A percentile compares a stretch with the other conserved stretches of the same genome.
These are phyloP conservation scores for Microbotryum saponariae DNA, from an alignment of 1,284 basidiomycete species.

Conservation along the genomic window DNA sequence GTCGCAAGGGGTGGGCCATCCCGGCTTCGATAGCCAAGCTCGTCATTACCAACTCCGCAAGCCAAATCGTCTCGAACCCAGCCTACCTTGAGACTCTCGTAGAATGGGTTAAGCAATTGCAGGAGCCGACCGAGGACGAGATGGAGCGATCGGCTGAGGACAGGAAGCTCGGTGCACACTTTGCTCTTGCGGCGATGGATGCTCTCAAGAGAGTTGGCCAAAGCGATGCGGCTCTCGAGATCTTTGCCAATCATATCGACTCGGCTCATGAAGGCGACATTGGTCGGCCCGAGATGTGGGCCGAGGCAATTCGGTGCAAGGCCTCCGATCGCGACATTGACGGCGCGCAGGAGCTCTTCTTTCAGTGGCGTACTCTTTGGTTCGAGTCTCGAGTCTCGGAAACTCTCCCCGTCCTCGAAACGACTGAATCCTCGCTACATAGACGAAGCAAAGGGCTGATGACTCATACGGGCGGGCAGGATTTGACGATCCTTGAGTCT, in stretches of 20 bases:
- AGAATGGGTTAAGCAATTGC: too few relatives aligned
- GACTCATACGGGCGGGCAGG: too few relatives aligned
- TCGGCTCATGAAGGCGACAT: background rate
- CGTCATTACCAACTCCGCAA: too few relatives aligned
- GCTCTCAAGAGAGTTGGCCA: conserved; percentile 11
- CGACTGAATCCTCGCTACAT: background rate
- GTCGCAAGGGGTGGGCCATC: too few relatives aligned
- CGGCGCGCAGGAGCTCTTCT: conserved; percentile 8
- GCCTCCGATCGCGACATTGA: conserved; percentile 4
- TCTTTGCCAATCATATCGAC: conserved; percentile 17
- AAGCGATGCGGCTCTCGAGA: conserved; percentile 12
- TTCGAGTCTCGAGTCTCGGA: background rate
- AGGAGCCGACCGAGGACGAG: too few relatives aligned
- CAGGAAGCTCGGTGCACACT: too few relatives aligned
- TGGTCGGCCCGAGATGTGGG: conserved; percentile 14
- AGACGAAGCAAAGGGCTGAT: background rate
- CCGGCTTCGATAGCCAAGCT: too few relatives aligned
- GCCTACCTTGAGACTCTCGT: too few relatives aligned
- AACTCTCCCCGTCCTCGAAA: background rate
- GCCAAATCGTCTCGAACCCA: too few relatives aligned
- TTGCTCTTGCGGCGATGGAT: conserved; percentile 2
- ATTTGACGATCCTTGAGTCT: background rate
- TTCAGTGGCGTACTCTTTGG: conserved; percentile 8
- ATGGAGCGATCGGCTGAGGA: too few relatives aligned
- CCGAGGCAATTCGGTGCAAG: conserved; percentile 4